Base-by-base conservation (phyloP, 768 basidiomycete species). In the Gelatoporia subvermispora region DNA sequence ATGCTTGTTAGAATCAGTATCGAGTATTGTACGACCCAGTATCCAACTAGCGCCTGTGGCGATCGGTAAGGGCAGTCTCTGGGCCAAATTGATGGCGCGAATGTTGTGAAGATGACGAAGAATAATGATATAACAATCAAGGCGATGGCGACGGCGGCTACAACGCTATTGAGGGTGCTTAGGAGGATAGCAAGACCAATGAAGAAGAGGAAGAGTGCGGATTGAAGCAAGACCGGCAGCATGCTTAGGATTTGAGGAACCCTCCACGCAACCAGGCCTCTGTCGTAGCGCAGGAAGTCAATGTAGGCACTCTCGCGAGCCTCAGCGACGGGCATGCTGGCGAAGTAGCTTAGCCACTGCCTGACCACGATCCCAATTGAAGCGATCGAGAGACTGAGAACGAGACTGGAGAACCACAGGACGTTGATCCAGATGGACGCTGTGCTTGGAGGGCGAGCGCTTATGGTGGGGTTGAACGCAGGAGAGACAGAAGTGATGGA, bases 161-260 rank as follows among this genome's bases (percentile, higher is more conserved):
- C 54, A 2, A 43, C 43, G 43, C 25, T 17, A 8, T 56, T 47
- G 20, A 56, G 52, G 2, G 35, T 25, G 47, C 54, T 50, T 1
- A 58, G 49, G 20, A 60, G 52, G 34, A 53, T 50, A 25, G 54
- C 18, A 9, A 60, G 47, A 10, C 58, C 58, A 22, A 51, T 23
- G 31, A 58, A 31, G 42, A 58, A 60, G 23, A 58, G 49, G 4
- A 51, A 36, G 4, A 54, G 42, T 38, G 50, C 46, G n/a, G 49
- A 22, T 34, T 54, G 45, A 13, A 54, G 47, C 3, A 54, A 31
- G 15, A 54, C 37, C 8, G 53, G 49, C n/a, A 52, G 47, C 3
- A 50, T 18, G 2, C 49, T 49, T 41, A 61, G 49, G 13, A 61
- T 57, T 25, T 54, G 56, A 16, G 53, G 49, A 4, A 63, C 53